phyloP scores from a whole-genome alignment of 768 basidiomycete species.

The Boletus coccyginus region DNA sequence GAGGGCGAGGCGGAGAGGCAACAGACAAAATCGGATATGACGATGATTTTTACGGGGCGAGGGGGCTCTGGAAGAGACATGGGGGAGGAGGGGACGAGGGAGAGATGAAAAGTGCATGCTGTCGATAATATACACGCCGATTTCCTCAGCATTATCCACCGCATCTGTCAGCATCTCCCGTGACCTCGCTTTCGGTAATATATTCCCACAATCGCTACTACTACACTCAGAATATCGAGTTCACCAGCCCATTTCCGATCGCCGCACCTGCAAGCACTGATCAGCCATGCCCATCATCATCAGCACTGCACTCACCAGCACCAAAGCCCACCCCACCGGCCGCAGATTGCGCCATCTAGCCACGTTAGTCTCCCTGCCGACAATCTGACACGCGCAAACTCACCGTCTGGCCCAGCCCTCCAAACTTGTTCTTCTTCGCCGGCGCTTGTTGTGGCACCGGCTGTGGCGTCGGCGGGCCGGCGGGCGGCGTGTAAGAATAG shows the following conservation, averaged over 20 bases:
- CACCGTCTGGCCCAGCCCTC: constrained; percentile 39
- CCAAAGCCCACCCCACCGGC: constrained; percentile 48
- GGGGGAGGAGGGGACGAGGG: no score
- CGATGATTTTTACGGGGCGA: constrained; percentile 30
- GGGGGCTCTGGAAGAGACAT: background rate
- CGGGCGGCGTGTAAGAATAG: constrained; percentile 18
- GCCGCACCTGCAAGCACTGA: constrained; percentile 37
- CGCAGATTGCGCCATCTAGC: constrained; percentile 32
- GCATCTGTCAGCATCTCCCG: constrained; percentile 34
- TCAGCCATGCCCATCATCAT: background rate
- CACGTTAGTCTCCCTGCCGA: background rate
- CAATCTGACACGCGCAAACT: constrained; percentile 1
- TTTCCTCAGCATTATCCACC: constrained; percentile 25
- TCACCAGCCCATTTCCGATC: constrained; percentile 42
- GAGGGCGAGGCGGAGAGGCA: background rate
- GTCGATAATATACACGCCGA: constrained; percentile 26
- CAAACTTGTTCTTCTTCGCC: constrained; percentile 38
- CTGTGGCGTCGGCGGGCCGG: constrained; percentile 41
- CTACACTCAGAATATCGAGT: constrained; percentile 42
- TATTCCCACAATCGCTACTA: constrained; percentile 22
- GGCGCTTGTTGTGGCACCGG: constrained; percentile 29
- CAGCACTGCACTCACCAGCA: constrained; percentile 31
- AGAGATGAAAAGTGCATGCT: constrained; percentile 16
- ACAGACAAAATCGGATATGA: constrained; percentile 37
- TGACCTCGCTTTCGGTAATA: constrained; percentile 17